Evolutionary conservation across 768 basidiomycete genomes (phyloP).

Genomic region (Boletus bicolor): DNA sequence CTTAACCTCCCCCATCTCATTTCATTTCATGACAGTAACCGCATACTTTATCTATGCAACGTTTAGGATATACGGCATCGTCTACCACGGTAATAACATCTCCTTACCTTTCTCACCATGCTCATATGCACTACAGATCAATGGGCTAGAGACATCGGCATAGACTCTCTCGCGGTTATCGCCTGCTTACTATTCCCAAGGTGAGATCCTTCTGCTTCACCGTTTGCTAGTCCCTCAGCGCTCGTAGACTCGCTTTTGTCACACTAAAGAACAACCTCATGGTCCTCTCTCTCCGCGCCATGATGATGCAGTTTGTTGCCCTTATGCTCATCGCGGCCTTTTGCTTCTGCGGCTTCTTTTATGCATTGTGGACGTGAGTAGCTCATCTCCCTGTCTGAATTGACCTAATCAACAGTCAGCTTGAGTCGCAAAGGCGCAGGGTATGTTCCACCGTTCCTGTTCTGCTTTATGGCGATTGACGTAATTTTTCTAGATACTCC

Average conservation of each 20-base stretch:
- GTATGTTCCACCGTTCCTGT: constrained; percentile 34
- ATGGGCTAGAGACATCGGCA: constrained; percentile 69
- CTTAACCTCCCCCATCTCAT: neutral
- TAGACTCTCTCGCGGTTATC: constrained; percentile 84
- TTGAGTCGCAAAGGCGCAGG: constrained; percentile 58
- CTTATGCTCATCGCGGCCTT: constrained; percentile 84
- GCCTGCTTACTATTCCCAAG: constrained; percentile 90
- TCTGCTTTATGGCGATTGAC: neutral
- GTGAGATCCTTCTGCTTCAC: constrained; percentile 32
- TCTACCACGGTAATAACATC: constrained; percentile 52
- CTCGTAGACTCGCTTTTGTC: constrained; percentile 83
- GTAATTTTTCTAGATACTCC: constrained; percentile 27
- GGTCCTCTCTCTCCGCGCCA: constrained; percentile 82
- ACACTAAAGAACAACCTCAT: constrained; percentile 78
- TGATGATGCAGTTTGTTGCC: constrained; percentile 87
- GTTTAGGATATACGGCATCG: constrained; percentile 71
- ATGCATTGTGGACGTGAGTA: constrained; percentile 90
- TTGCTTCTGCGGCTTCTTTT: constrained; percentile 90
- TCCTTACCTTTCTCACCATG: neutral
- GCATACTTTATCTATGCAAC: constrained; percentile 72
- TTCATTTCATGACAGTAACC: constrained; percentile 49
- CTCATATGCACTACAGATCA: constrained; percentile 36
- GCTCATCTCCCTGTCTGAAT: neutral
- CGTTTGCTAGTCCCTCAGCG: neutral
- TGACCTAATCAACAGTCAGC: constrained; percentile 34